A percentile compares a stretch with the other conserved stretches of the same genome.
Conservation (phyloP, 2,329 filamentous ascomycete species). For the Nigrospora oryzae region DNA sequence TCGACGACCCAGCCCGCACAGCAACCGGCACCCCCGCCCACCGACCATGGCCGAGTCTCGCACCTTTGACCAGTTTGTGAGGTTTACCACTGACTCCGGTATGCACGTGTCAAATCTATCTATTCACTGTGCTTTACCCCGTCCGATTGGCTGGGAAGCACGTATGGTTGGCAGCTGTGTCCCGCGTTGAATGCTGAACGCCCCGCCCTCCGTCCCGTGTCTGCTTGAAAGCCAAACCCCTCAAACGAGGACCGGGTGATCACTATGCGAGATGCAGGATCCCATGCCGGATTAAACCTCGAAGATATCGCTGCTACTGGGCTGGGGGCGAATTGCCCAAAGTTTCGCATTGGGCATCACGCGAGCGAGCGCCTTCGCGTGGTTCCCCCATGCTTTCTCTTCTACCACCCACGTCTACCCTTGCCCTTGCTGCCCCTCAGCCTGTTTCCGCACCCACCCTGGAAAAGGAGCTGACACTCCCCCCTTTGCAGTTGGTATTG, state of each 20-base stretch:
- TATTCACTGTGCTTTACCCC: background rate
- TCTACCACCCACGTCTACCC: too few species aligned
- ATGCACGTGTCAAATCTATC: constrained; percentile 5
- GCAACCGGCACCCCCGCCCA: too few species aligned
- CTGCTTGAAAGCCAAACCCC: background rate
- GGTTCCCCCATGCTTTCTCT: too few species aligned
- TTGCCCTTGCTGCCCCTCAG: too few species aligned
- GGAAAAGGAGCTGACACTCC: background rate
- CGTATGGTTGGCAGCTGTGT: background rate
- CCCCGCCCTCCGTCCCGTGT: too few species aligned
- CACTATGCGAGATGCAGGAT: background rate
- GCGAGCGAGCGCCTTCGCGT: too few species aligned
- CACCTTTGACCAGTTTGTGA: constrained; percentile 27
- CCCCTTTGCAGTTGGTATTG: constrained; percentile 45
- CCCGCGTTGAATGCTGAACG: background rate
- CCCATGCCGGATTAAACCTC: too few species aligned
- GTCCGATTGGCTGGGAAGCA: background rate
- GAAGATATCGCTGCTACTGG: too few species aligned
- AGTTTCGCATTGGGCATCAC: too few species aligned
- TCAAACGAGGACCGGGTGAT: background rate
- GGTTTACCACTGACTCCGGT: constrained; percentile 40
- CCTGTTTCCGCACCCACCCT: background rate
- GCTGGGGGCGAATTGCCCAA: too few species aligned
- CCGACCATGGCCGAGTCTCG: too few species aligned
- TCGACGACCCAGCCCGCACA: too few species aligned